phyloP scores from a whole-genome alignment of 2,329 filamentous ascomycete species.

The Clarireedia homoeocarpa region DNA sequence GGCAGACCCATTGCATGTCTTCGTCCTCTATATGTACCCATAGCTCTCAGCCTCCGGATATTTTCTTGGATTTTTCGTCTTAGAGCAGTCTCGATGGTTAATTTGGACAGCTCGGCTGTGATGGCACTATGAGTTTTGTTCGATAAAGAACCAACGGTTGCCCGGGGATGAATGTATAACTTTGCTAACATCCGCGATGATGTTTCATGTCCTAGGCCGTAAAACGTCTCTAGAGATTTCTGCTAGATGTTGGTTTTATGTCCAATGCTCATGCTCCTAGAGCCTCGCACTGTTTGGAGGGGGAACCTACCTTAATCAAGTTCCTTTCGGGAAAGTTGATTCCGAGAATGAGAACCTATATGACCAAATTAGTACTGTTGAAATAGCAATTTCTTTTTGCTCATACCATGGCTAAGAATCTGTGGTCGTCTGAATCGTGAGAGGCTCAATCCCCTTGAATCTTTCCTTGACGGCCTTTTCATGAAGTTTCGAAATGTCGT shows the following conservation, averaged over 20 bases:
- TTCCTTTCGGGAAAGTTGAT: conserved; percentile 77
- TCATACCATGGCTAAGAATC: conserved; percentile 21
- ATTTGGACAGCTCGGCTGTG: conserved; percentile 75
- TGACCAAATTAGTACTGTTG: conserved; percentile 4
- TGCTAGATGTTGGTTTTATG: conserved; percentile 19
- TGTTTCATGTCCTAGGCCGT: conserved; percentile 66
- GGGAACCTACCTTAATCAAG: conserved; percentile 65
- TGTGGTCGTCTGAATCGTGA: not conserved
- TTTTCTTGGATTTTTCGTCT: conserved; percentile 72
- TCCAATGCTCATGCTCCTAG: too few relatives aligned
- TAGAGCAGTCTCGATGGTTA: conserved; percentile 92
- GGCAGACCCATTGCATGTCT: conserved; percentile 90
- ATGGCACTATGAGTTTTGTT: conserved; percentile 73
- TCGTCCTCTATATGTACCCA: conserved; percentile 81
- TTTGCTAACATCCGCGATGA: conserved; percentile 76
- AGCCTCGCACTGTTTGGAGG: not conserved
- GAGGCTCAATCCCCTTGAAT: not conserved
- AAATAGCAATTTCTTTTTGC: too few relatives aligned
- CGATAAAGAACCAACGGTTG: conserved; percentile 66
- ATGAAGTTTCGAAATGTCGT: conserved; percentile 11
- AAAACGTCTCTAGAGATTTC: conserved; percentile 78
- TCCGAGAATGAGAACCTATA: conserved; percentile 68
- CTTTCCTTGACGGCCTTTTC: not conserved
- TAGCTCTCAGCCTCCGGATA: conserved; percentile 78
- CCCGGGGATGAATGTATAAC: conserved; percentile 77